Base-by-base conservation (phyloP, 228 moss, liverwort and hornwort species). In the Sphagnum fallax region DNA sequence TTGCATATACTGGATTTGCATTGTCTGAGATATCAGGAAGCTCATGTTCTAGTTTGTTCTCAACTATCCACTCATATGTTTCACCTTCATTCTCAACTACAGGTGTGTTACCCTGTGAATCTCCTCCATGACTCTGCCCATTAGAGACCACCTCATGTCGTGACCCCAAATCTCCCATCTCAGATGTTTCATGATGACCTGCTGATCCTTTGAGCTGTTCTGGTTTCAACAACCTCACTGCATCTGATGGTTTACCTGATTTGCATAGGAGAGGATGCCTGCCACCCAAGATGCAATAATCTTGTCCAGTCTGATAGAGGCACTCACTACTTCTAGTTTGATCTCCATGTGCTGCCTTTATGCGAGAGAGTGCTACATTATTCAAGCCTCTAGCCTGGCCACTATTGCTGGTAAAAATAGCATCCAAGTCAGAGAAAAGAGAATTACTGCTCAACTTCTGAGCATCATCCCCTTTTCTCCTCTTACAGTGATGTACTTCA, bases 1-100 rank as follows among this genome's bases (percentile, higher is more conserved):
- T 62, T 59, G 63, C 47, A 67, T 74, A 82, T 4, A 85, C 80
- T 52, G 82, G 80, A 79, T 83, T 85, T 52, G 69, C 71, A 50
- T 81, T 80, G 58, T 75, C 69, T 59, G 67, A 62, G 5, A 72
- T 71, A 13, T 74, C 72, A 52, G 87, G 78, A 61, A 84, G 76
- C 50, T 72, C 73, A 51, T 52, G 6, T 16, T 67, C 61, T 6
- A 55, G 70, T n/a, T 18, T 49, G 67, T 88, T 80, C 18, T 77
- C 68, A 60, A 84, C 73, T 10, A 69, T 49, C 82, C 84, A 82
- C 15, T 74, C 65, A 64, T 70, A 79, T 14, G 65, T 51, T 6
- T 48, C 52, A 58, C 47, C 47, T 59, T 51, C 32, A 60, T 66
- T 64, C 64, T 8, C 64, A 53, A 10, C 32, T 32, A 32, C 2